These are phyloP conservation scores for Zygotorulaspora chibaensis DNA, from an alignment of 805 yeast genomes.

Conservation along the genomic window DNA sequence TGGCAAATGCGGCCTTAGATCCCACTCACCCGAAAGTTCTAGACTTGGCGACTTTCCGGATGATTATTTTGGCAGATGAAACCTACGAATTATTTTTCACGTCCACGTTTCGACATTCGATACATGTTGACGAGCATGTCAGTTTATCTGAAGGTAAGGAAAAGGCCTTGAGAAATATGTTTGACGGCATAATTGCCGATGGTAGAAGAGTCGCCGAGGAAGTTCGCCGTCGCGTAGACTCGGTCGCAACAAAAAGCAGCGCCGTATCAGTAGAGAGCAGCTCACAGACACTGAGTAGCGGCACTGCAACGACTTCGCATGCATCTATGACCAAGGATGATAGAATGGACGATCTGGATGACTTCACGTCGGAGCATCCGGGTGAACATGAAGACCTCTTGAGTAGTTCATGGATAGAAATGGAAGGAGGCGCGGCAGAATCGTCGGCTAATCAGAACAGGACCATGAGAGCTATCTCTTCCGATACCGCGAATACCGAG, in stretches of 20 bases:
- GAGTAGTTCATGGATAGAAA: constrained; percentile 28
- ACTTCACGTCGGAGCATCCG: constrained; percentile 28
- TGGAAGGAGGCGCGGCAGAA: constrained; percentile 19
- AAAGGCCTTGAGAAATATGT: constrained; percentile 74
- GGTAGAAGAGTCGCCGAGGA: constrained; percentile 88
- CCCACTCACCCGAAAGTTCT: constrained; percentile 72
- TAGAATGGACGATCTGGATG: constrained; percentile 32
- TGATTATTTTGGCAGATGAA: constrained; percentile 92
- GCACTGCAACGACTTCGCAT: constrained; percentile 2
- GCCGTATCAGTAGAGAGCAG: constrained; percentile 19
- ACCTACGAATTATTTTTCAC: constrained; percentile 84
- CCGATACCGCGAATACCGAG: constrained; percentile 10
- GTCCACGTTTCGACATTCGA: constrained; percentile 57
- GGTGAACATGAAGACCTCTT: constrained; percentile 30
- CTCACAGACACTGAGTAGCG: constrained; percentile 1
- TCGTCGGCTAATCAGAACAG: constrained; percentile 17
- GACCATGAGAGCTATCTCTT: constrained; percentile 12
- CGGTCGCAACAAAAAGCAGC: constrained; percentile 43
- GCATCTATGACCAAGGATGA: constrained; percentile 12
- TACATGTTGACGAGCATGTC: constrained; percentile 58
- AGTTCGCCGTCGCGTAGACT: constrained; percentile 83
- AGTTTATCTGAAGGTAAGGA: constrained; percentile 41
- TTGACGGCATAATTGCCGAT: constrained; percentile 87
- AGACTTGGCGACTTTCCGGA: constrained; percentile 82
- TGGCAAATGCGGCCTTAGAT: constrained; percentile 76